phyloP scores from a whole-genome alignment of 345 rosid genomes.

The Pistacia integerrima region DNA sequence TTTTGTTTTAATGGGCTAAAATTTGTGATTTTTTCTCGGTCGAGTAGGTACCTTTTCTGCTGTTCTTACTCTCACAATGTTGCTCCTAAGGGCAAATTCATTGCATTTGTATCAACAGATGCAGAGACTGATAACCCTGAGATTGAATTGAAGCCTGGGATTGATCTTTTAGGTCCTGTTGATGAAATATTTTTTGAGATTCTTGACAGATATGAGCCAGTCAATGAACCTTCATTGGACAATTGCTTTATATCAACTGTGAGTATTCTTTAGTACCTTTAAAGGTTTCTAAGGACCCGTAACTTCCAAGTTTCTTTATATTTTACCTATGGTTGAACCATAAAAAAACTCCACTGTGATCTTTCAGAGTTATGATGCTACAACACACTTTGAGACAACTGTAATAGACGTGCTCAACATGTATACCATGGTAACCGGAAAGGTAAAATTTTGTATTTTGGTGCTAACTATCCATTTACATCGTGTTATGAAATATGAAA shows the following conservation, averaged over 20 bases:
- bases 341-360: constrained; percentile 13
- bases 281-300: neutral
- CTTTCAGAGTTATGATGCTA: constrained; percentile 93
- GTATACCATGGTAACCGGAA: constrained; percentile 95
- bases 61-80: constrained; percentile 95
- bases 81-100: constrained; percentile 92
- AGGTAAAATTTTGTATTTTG: constrained; percentile 46
- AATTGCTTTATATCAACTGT: constrained; percentile 92
- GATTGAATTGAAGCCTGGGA: constrained; percentile 77
- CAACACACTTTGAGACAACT: constrained; percentile 94
- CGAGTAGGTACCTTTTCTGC: constrained; percentile 88
- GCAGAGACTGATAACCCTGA: constrained; percentile 89
- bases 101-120: constrained; percentile 89
- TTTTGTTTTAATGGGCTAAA: neutral
- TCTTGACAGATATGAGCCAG: constrained; percentile 80
- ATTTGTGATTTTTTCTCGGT: neutral
- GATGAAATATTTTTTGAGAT: constrained; percentile 88
- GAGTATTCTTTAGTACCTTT: constrained; percentile 27
- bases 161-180: constrained; percentile 77
- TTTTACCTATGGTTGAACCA: constrained; percentile 8
- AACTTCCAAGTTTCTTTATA: neutral
- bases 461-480: neutral
- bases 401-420: constrained; percentile 84
- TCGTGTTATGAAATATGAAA: neutral
- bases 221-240: constrained; percentile 78